Evolutionary conservation across 805 yeast genomes (phyloP).

Genomic region (Yamadazyma akitaensis): DNA sequence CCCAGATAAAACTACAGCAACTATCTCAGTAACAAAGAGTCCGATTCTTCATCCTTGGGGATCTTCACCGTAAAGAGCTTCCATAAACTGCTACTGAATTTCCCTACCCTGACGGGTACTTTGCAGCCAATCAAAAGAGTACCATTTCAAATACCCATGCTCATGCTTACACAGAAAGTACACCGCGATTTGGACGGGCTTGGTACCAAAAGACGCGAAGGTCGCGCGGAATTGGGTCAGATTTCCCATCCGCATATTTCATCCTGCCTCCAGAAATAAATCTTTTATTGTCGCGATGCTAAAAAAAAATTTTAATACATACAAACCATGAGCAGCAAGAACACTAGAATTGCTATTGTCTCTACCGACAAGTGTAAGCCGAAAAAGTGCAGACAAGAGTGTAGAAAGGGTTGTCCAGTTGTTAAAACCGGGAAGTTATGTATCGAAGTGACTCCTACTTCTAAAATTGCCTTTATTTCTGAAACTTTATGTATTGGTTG

Average conservation of each 20-base stretch:
- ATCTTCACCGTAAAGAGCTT: no score
- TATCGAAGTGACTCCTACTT: slow-evolving; percentile 89
- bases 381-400: slow-evolving; percentile 97
- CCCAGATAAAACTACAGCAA: no score
- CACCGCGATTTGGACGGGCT: background rate
- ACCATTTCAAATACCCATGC: slow-evolving; percentile 1
- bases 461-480: slow-evolving; percentile 91
- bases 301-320: slow-evolving; percentile 13
- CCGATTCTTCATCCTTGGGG: no score
- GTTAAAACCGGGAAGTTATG: slow-evolving; percentile 96
- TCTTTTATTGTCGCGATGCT: slow-evolving; percentile 2
- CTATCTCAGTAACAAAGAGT: no score
- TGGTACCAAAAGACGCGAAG: background rate
- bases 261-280: slow-evolving; percentile 3
- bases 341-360: slow-evolving; percentile 93
- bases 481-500: slow-evolving; percentile 97
- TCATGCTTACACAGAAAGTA: background rate
- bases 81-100: no score
- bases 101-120: no score
- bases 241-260: background rate
- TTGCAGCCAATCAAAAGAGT: background rate
- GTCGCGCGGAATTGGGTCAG: background rate
- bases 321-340: slow-evolving; percentile 31
- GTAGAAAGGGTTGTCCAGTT: slow-evolving; percentile 95
- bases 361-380: slow-evolving; percentile 95